These are phyloP conservation scores for Castanea mollissima DNA, from an alignment of 306 rosid genomes.

Conservation along the genomic window DNA sequence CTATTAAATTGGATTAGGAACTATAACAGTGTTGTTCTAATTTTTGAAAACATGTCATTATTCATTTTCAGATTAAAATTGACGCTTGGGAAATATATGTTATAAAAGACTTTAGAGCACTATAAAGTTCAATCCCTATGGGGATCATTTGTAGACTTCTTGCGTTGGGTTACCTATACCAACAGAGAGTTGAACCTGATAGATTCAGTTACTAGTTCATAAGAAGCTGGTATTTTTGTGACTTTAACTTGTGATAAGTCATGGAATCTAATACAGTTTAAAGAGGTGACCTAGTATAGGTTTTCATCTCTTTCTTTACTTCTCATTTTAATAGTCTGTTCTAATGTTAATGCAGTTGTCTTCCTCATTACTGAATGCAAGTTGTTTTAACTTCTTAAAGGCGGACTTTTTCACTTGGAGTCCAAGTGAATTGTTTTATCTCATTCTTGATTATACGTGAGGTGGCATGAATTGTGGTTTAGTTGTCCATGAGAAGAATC, in stretches of 20 bases:
- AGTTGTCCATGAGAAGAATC: neutral
- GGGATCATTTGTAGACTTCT: neutral
- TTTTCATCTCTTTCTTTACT: neutral
- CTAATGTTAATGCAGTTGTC: constrained; percentile 23
- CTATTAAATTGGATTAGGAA: neutral
- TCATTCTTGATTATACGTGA: constrained; percentile 37
- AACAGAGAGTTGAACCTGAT: neutral
- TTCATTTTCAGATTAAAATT: neutral
- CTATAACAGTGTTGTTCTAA: neutral
- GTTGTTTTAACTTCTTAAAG: constrained; percentile 31
- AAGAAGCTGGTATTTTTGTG: neutral
- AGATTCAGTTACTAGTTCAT: neutral
- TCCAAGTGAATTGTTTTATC: constrained; percentile 36
- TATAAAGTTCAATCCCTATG: neutral
- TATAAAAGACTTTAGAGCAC: neutral
- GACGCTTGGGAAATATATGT: neutral
- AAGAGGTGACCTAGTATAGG: neutral
- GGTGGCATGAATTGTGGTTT: neutral
- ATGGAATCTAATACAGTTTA: neutral
- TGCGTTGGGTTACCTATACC: neutral
- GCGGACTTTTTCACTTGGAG: constrained; percentile 41
- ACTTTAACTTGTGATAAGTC: neutral
- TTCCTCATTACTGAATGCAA: constrained; percentile 29
- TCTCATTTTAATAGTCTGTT: neutral
- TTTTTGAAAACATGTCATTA: neutral